Evolutionary conservation across 345 rosid genomes (phyloP), one percentile per base, ranked within the genome.

Genomic region (Acer saccharum): DNA sequence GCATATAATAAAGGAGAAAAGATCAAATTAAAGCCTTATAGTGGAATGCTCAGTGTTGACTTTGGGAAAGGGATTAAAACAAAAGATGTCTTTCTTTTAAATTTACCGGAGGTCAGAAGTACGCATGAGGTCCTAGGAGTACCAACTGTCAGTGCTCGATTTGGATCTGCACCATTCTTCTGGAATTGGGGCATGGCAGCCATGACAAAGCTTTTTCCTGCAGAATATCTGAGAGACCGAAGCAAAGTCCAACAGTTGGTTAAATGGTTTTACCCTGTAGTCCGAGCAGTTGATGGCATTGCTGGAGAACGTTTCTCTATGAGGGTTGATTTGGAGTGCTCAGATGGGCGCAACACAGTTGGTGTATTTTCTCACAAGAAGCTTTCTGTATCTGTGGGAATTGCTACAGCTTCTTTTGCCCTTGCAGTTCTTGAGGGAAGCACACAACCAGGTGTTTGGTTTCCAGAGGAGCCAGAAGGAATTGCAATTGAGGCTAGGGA

Each of bases 391-490:
- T 86, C 90, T 0, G 99, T 93, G 68, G 98, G 99, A 71, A 83
- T 58, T 29, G 80, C 99, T 16, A 73, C 77, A 11, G 93, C 99
- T 57, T 94, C 97, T 65, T 95, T 93, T 82, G 97, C 71, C 68
- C 73, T 91, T 27, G 93, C 98, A 68, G 79, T 95, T 73, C 98
- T 95, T 20, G 98, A 95, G 84, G 99, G 99, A 69, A 92, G 88
- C 87, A 89, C 99, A 11, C 87, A 89, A 62, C 96, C 99, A 0
- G 99, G 99, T 46, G 97, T 93, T 62, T 96, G 98, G 99, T 92
- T 93, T 84, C 99, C 97, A 0, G 98, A 96, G 85, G 99, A 96
- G 99, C 95, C 97, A 57, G 92, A 96, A 85, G 98, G 98, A 57
- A 88, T 96, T 63, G 94, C 94, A 68, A 71, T 89, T 46, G 97